These are phyloP conservation scores for Hypoxylon sp. DNA, from an alignment of 2,329 filamentous ascomycete species.

Conservation along the genomic window DNA sequence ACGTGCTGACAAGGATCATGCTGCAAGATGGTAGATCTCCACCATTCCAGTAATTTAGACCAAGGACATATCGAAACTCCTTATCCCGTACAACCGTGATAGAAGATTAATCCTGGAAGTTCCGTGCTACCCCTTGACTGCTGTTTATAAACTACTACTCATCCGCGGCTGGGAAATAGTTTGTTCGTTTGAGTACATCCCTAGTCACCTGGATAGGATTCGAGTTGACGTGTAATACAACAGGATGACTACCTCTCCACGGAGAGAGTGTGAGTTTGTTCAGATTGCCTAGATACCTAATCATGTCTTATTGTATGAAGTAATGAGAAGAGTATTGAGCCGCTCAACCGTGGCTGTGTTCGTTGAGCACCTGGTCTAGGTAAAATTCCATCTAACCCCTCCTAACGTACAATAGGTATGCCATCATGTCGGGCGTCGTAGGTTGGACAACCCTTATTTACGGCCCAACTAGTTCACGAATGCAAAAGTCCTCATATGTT, in stretches of 20 bases:
- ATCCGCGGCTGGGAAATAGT: background rate
- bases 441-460: background rate
- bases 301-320: background rate
- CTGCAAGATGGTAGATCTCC: constrained; percentile 37
- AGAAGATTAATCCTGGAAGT: background rate
- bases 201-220: background rate
- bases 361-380: background rate
- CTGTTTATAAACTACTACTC: background rate
- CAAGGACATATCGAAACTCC: background rate
- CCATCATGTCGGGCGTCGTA: background rate
- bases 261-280: background rate
- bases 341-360: background rate
- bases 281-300: background rate
- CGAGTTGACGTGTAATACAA: background rate
- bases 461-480: background rate
- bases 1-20: constrained; percentile 38
- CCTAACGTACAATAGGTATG: background rate
- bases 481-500: background rate
- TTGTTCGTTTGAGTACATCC: background rate
- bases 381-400: background rate
- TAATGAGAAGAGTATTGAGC: background rate
- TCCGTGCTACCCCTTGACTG: constrained; percentile 7
- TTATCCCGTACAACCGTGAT: constrained; percentile 12
- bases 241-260: background rate
- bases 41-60: constrained; percentile 17